phyloP scores from a whole-genome alignment of 2,329 filamentous ascomycete species.

The Talaromyces sp. region DNA sequence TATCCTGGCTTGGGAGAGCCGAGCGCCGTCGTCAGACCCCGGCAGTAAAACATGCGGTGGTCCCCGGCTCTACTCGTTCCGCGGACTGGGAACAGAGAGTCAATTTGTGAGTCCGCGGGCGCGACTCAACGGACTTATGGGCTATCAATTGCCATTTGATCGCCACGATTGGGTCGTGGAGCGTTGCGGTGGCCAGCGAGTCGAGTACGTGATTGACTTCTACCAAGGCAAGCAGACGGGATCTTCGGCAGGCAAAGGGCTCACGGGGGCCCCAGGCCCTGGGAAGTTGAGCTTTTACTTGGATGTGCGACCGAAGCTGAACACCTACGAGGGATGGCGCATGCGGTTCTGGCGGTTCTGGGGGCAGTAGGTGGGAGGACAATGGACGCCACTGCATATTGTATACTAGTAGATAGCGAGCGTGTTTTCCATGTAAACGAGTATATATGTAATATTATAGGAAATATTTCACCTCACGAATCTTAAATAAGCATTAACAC shows the following conservation, averaged over 20 bases:
- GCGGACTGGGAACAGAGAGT: slow-evolving; percentile 54
- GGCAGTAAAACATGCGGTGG: slow-evolving; percentile 67
- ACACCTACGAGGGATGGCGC: slow-evolving; percentile 57
- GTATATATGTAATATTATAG: not conserved
- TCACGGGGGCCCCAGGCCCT: slow-evolving; percentile 28
- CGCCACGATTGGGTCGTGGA: slow-evolving; percentile 97
- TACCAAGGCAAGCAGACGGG: slow-evolving; percentile 65
- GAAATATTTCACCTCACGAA: not conserved
- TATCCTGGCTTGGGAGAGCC: slow-evolving; percentile 83
- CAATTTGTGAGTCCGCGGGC: slow-evolving; percentile 72
- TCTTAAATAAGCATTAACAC: not conserved
- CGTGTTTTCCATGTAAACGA: not conserved
- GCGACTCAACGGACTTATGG: slow-evolving; percentile 73
- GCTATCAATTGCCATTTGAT: slow-evolving; percentile 91
- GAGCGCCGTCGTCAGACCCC: slow-evolving; percentile 51
- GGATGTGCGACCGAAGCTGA: slow-evolving; percentile 63
- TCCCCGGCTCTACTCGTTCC: slow-evolving; percentile 78
- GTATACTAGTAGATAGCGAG: not conserved
- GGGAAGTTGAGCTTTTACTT: slow-evolving; percentile 58
- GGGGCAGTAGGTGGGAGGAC: slow-evolving; percentile 34
- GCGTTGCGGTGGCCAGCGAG: slow-evolving; percentile 65
- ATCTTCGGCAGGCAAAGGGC: slow-evolving; percentile 13
- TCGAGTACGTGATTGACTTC: slow-evolving; percentile 98
- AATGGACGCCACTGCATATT: not conserved
- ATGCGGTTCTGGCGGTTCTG: slow-evolving; percentile 49